Conservation (phyloP, 2,329 filamentous ascomycete species). For the Diaporthe sp. region DNA sequence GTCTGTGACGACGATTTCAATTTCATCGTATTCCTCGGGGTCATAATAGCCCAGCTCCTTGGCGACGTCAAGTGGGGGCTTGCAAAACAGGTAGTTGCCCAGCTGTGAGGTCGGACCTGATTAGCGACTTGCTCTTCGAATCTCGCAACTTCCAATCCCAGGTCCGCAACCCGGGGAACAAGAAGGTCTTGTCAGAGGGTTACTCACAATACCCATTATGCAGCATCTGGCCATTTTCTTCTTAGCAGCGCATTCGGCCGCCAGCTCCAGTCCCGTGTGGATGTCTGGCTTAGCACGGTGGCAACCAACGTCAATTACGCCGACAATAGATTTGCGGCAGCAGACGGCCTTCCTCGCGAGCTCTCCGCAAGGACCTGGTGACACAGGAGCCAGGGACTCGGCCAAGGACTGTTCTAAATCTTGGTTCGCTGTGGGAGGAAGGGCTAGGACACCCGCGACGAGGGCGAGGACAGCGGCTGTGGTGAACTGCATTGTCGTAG, state of each 20-base stretch:
- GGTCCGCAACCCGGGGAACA: background rate
- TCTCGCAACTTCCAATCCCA: background rate
- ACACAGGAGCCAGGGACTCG: too few relatives aligned
- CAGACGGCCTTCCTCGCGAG: background rate
- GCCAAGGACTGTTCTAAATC: background rate
- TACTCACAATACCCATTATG: background rate
- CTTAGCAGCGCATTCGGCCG: background rate
- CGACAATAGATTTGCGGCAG: background rate
- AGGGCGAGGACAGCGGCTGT: background rate
- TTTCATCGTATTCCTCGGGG: background rate
- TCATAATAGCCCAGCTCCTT: background rate
- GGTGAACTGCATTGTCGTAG: constrained; percentile 10
- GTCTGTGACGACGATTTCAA: background rate
- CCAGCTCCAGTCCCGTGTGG: background rate
- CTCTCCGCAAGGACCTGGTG: background rate
- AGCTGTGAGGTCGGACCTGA: background rate
- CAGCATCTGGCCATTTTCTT: background rate
- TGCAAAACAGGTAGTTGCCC: background rate
- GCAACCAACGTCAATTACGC: background rate
- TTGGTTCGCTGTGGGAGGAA: background rate
- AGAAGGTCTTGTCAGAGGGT: background rate
- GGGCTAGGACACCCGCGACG: background rate
- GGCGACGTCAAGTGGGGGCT: background rate
- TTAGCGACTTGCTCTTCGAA: background rate
- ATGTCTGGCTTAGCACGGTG: background rate